These are phyloP conservation scores for Orobanche coerulescens DNA, from an alignment of 257 asterid species.

Conservation along the genomic window DNA sequence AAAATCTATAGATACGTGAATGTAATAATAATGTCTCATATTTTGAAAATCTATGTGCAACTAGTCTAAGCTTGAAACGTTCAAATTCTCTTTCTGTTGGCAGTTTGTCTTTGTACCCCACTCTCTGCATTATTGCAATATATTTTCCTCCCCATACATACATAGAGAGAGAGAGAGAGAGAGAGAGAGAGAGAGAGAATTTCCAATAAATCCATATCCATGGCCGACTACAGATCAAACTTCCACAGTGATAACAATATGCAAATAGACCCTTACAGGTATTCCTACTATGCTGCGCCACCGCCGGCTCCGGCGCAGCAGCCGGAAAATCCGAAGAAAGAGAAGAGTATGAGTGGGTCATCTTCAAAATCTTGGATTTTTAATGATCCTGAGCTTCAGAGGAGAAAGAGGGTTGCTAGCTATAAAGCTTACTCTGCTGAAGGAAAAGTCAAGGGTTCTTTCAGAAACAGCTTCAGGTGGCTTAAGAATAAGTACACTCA, in stretches of 20 bases:
- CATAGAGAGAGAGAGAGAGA: too few species aligned
- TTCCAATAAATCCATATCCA: slow-evolving; percentile 16
- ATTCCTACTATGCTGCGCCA: slow-evolving; percentile 17
- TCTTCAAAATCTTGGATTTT: slow-evolving; percentile 32
- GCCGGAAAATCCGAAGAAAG: slow-evolving; percentile 31
- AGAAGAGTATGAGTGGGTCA: slow-evolving; percentile 31
- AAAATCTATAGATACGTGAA: too few species aligned
- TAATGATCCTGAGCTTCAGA: slow-evolving; percentile 40
- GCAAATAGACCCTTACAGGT: slow-evolving; percentile 41
- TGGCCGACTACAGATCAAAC: slow-evolving; percentile 45
- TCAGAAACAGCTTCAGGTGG: slow-evolving; percentile 45
- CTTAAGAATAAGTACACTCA: slow-evolving; percentile 35
- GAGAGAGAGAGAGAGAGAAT: too few species aligned
- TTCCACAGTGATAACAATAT: slow-evolving; percentile 20
- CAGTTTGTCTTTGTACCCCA: neutral
- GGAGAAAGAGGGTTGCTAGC: slow-evolving; percentile 45
- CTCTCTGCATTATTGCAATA: neutral
- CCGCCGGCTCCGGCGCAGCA: slow-evolving; percentile 16
- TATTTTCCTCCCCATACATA: neutral
- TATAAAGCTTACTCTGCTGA: slow-evolving; percentile 40
- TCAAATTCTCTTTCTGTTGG: slow-evolving; percentile 1
- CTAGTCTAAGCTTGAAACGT: too few species aligned
- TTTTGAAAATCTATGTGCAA: too few species aligned
- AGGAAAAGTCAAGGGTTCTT: slow-evolving; percentile 43
- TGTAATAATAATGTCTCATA: too few species aligned